These are phyloP conservation scores for Melastoma malabathricum DNA, from an alignment of 345 rosid species.

Conservation along the genomic window DNA sequence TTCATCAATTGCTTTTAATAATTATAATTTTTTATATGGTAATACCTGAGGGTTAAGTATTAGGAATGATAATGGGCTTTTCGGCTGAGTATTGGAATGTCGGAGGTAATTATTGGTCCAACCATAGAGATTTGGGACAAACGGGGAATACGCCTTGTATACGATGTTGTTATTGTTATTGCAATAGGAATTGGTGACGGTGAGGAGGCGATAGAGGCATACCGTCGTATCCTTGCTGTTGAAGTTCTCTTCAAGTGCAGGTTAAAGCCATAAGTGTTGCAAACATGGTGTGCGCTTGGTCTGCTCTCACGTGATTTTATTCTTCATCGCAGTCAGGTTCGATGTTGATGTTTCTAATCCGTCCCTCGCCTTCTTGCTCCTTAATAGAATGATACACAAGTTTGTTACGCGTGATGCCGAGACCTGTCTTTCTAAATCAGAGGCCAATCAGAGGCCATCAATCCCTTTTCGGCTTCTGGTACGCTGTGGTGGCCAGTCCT, in stretches of 20 bases:
- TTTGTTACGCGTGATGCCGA: conserved; percentile 61
- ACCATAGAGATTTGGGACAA: too few relatives aligned
- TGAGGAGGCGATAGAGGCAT: conserved; percentile 39
- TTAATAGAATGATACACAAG: conserved; percentile 19
- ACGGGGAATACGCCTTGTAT: too few relatives aligned
- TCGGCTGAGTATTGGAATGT: too few relatives aligned
- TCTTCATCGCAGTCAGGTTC: neutral
- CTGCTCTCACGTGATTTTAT: neutral
- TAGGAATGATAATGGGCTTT: too few relatives aligned
- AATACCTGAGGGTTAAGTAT: too few relatives aligned
- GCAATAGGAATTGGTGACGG: too few relatives aligned
- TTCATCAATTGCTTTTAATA: too few relatives aligned
- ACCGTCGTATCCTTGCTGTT: conserved; percentile 49
- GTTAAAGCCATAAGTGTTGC: conserved; percentile 25
- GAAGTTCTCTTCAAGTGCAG: conserved; percentile 56
- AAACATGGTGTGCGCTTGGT: conserved; percentile 24
- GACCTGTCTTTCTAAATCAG: conserved; percentile 50
- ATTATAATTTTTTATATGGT: too few relatives aligned
- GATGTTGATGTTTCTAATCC: too few relatives aligned
- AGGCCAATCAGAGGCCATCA: conserved; percentile 42
- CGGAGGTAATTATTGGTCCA: too few relatives aligned
- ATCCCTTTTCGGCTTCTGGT: conserved; percentile 51
- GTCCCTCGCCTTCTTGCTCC: too few relatives aligned
- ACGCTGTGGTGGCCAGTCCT: neutral
- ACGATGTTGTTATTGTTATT: too few relatives aligned